Evolutionary conservation across 495 filamentous ascomycete species (phyloP), one percentile per base, ranked within the genome.

Genomic region (Neurospora pannonica): DNA sequence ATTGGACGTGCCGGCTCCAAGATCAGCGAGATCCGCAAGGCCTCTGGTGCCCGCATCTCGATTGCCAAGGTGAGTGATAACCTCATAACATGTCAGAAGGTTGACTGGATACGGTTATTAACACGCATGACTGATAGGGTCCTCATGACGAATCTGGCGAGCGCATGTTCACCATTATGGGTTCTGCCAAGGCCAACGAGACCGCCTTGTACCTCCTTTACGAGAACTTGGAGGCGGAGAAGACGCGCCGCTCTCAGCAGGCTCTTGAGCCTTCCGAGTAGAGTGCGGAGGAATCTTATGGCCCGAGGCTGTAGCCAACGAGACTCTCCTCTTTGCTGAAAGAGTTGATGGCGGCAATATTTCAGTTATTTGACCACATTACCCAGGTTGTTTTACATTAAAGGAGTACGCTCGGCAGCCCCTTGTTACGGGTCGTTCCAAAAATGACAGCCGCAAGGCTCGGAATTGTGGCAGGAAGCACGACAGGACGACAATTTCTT

Each of bases 161-260:
- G 88, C 90, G 96, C 79, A 98, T 99, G 96, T 99, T 98, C 86
- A 98, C 96, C 75, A 98, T 99, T 81, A 97, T 97, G 88, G 96
- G 96, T 74, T 97, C 93, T 73, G 90, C 91, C 34, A 89, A 89
- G 83, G 92, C 92, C 75, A 98, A 98, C 79, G 96, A 99, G 85
- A 94, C 94, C 76, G 96, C 96, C 19, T 87, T 99, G 10, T 98
- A 95, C 82, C 89, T 98, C 42, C 88, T 99, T 70, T 99, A 99
- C 84, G 96, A 99, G 88, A 98, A 99, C 83, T 90, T 99, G 39
- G 96, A 99, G 84, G 96, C 94, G 21, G 96, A 99, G 87, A 99
- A 99, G 88, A 93, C 94, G 89, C 93, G 95, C 74, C 93, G 97
- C 80, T 93, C 92, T 85, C 92, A 96, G 83, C 77, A 78, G 42